A percentile compares a stretch with the other conserved stretches of the same genome.
phyloP scores from a whole-genome alignment of 768 basidiomycete genomes.

The Podaxis sp. region DNA sequence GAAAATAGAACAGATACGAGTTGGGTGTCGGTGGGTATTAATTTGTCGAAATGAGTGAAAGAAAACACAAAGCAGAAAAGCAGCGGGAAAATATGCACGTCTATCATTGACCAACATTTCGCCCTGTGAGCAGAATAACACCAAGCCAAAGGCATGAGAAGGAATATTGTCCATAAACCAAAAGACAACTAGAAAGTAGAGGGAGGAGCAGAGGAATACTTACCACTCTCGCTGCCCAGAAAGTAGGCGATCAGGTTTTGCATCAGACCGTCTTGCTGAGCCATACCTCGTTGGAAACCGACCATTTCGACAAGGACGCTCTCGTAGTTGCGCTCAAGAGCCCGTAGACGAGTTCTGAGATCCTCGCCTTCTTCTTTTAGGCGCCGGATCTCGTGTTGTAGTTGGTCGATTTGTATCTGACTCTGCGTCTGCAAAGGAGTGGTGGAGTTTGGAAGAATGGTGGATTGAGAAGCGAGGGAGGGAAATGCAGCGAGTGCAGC shows the following conservation, averaged over 20 bases:
- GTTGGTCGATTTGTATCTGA: conserved; percentile 10
- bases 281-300: conserved; percentile 39
- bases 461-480: conserved; percentile 20
- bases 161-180: neutral
- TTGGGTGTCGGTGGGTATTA: neutral
- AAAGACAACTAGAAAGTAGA: neutral
- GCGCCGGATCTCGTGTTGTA: conserved; percentile 22
- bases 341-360: conserved; percentile 27
- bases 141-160: neutral
- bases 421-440: neutral
- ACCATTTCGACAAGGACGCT: conserved; percentile 33
- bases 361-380: conserved; percentile 30
- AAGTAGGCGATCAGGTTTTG: conserved; percentile 80
- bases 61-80: neutral
- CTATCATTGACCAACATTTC: neutral
- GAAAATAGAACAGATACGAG: neutral
- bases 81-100: neutral
- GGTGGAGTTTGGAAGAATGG: conserved; percentile 17
- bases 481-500: conserved; percentile 15
- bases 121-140: neutral
- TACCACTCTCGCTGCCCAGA: conserved; percentile 58
- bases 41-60: neutral
- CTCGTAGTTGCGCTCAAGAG: conserved; percentile 35
- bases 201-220: conserved; percentile 19
- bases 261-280: conserved; percentile 82